Evolutionary conservation across 2,329 filamentous ascomycete genomes (phyloP), one percentile per base, ranked within the genome.

Genomic region (Paecilomyces sp.): DNA sequence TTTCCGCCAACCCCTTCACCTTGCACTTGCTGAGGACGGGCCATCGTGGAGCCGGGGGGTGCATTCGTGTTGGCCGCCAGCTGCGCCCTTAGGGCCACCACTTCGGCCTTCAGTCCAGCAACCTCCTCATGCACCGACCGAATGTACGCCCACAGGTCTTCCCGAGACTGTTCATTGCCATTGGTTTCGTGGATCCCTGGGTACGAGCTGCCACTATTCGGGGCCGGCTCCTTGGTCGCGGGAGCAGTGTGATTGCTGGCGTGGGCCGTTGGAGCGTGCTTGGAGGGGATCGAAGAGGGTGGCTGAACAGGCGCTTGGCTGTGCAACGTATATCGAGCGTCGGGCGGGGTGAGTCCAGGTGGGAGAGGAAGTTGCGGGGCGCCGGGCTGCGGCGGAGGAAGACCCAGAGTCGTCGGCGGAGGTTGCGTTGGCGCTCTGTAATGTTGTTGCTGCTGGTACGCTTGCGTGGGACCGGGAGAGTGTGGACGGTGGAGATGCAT

Each of bases 91-190:
- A 80, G 64, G 6, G 70, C 63, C 30, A 71, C 71, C 28, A 80
- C 75, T 61, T 80, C 77, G 9, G 73, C 70, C 58, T 74, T 75
- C 55, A 80, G 65, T 7, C 67, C 67, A 41, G 70, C 69, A 54
- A 80, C 60, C 61, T 78, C 71, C 8, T 77, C 72, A 56, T 79
- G 75, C 54, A 80, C 70, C 47, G 70, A 74, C 34, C 72, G 75
- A 34, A 79, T 72, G 61, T 77, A 77, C 30, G 73, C 67, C 77
- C 77, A 79, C 3, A 80, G 74, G 51, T 77, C 75, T 34, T 73
- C 71, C 22, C 71, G 68, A 55, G 63, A 64, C 24, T 67, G 66
- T 24, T 75, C 73, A 3, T 65, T 61, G 25, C 67, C 66, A 53
- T 58, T 66, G 18, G 67, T 52, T 36, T 72, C 71, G 56, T 63